Base-by-base conservation (phyloP, 2,329 filamentous ascomycete species). In the Penicillium fuscoglaucum region DNA sequence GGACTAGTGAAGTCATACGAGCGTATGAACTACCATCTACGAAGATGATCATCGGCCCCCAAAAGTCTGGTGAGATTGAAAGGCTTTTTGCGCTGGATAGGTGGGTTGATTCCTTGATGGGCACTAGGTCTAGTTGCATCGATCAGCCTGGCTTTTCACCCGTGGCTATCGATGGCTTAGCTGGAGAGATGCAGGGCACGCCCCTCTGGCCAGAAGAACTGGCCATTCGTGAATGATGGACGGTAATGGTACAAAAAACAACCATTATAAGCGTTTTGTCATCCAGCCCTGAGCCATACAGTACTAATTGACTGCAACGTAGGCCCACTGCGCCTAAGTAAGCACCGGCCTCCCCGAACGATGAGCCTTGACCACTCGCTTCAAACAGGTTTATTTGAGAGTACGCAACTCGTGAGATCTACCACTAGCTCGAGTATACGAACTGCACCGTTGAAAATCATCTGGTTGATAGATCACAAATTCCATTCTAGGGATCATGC, bases 401-500 rank as follows among this genome's bases (percentile, higher is more conserved):
- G 28, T 24, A 24, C 43, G 17, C n/a, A 28, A 29, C 43, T 44
- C 26, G 21, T 41, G 44, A 54, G 55, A 54, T 57, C 50, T 37
- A 57, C 55, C 50, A 45, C 55, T 57, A 48, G 44, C 37, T n/a
- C 21, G n/a, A n/a, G 10, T 10, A 8, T 17, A 33, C 29, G 26
- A 41, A 39, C 19, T 28, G 43, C 29, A 49, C 39, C 45, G 44
- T 58, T 50, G 29, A 21, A 45, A 39, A 46, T 33, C 24, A 40
- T 45, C 10, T 4, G 17, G 13, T 17, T n/a, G 56, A 58, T 45
- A 55, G 45, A 58, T 58, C 52, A 55, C 39, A 55, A 50, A 50
- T 8, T 6, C 9, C 10, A 12, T 21, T 29, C n/a, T n/a, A 24
- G 9, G 28, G n/a, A 21, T n/a, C 10, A 39, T 17, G 39, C 7